Conservation (phyloP, 495 filamentous ascomycete species). For the Penicillium coprophilum region DNA sequence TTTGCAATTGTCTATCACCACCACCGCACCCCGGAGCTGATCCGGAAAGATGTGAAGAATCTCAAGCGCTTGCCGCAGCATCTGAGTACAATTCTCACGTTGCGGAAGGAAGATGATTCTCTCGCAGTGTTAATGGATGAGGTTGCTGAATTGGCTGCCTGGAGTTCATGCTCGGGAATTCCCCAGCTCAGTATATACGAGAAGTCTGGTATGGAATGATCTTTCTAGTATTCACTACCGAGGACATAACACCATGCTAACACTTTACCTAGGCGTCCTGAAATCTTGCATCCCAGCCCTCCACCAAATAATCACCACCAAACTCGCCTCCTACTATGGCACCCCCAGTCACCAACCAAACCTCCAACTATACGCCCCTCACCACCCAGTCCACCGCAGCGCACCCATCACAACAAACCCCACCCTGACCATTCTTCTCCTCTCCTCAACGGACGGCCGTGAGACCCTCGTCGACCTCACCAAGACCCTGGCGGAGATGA, state of each 20-base stretch:
- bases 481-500: constrained; percentile 91
- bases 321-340: constrained; percentile 83
- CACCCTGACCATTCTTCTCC: constrained; percentile 78
- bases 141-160: constrained; percentile 83
- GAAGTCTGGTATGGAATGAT: constrained; percentile 65
- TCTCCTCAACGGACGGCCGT: constrained; percentile 84
- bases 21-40: constrained; percentile 88
- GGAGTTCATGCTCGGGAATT: constrained; percentile 87
- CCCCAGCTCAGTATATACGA: constrained; percentile 86
- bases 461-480: constrained; percentile 94
- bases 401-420: constrained; percentile 26
- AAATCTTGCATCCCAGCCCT: constrained; percentile 80
- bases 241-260: neutral
- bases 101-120: constrained; percentile 68
- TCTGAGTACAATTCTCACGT: constrained; percentile 78
- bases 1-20: constrained; percentile 86
- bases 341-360: constrained; percentile 56
- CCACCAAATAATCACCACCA: constrained; percentile 68
- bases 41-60: constrained; percentile 79
- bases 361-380: constrained; percentile 74
- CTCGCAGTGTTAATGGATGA: constrained; percentile 85
- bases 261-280: constrained; percentile 61
- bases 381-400: constrained; percentile 47
- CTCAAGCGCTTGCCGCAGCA: constrained; percentile 75
- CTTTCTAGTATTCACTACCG: neutral